Conservation (phyloP, 768 basidiomycete species). For the Podaxis sp. region DNA sequence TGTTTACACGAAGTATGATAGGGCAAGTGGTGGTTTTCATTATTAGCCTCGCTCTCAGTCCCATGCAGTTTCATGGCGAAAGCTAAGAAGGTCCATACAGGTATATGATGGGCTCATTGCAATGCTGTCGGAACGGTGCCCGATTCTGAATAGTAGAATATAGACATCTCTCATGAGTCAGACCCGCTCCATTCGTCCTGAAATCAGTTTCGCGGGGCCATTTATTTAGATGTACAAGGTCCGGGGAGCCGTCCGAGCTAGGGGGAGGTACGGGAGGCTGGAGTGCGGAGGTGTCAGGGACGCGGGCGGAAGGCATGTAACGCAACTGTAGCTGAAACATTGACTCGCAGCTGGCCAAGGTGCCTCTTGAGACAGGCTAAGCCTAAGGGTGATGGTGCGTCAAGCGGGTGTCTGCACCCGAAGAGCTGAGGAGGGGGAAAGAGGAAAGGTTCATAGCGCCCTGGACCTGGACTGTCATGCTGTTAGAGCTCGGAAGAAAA, state of each 20-base stretch:
- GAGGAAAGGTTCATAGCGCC: conserved; percentile 7
- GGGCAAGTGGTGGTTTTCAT: background rate
- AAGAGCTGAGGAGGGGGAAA: conserved; percentile 6
- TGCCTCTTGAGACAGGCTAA: background rate
- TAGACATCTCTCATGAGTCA: no score
- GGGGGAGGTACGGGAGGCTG: background rate
- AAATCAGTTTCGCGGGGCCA: background rate
- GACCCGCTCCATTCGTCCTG: no score
- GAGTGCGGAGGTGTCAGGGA: background rate
- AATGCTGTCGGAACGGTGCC: background rate
- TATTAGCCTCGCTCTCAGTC: background rate
- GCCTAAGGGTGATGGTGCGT: background rate
- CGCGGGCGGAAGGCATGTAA: background rate
- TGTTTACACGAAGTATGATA: background rate
- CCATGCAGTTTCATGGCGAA: background rate
- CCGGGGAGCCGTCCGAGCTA: background rate
- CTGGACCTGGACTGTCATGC: background rate
- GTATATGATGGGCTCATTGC: background rate
- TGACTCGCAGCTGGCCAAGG: background rate
- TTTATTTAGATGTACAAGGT: background rate
- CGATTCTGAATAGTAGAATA: no score
- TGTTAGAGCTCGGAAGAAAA: background rate
- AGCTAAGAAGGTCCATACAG: background rate
- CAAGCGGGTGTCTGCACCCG: background rate
- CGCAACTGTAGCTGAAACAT: background rate